Conservation (phyloP, 2,329 filamentous ascomycete species). For the Botryotinia calthae region DNA sequence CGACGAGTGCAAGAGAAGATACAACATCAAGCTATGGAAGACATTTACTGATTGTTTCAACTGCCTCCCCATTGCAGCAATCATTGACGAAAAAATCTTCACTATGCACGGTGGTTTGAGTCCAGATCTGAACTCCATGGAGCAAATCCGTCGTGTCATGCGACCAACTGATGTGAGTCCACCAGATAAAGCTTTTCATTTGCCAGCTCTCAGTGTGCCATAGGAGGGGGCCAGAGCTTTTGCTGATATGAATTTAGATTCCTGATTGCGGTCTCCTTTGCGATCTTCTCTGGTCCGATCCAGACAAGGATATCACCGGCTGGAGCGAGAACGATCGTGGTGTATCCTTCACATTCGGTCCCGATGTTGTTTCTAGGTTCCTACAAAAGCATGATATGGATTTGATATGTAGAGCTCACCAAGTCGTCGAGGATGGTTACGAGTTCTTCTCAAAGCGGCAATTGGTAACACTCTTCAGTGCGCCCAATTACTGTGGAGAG, state of each 20-base stretch:
- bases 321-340: constrained; percentile 99
- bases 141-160: constrained; percentile 99
- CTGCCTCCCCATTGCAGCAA: constrained; percentile 94
- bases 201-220: constrained; percentile 33
- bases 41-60: constrained; percentile 99
- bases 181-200: constrained; percentile 28
- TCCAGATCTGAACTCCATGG: constrained; percentile 98
- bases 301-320: constrained; percentile 97
- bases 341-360: constrained; percentile 97
- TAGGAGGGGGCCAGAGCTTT: constrained; percentile 36
- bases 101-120: constrained; percentile 98
- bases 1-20: constrained; percentile 98
- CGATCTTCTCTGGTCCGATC: constrained; percentile 97
- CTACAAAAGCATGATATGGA: constrained; percentile 99
- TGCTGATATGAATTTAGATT: constrained; percentile 60
- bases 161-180: constrained; percentile 91
- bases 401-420: constrained; percentile 95
- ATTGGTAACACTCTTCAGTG: constrained; percentile 94
- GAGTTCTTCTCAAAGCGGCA: constrained; percentile 99
- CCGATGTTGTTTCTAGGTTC: constrained; percentile 95
- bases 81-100: constrained; percentile 99
- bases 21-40: constrained; percentile 99
- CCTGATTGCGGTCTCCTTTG: constrained; percentile 96
- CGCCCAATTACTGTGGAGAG: constrained; percentile 98
- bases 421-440: constrained; percentile 98